Percentiles rank a stretch among this genome's conserved stretches.
These are phyloP conservation scores for Sporisorium exsertum DNA, from an alignment of 1,284 basidiomycete species.

Conservation along the genomic window DNA sequence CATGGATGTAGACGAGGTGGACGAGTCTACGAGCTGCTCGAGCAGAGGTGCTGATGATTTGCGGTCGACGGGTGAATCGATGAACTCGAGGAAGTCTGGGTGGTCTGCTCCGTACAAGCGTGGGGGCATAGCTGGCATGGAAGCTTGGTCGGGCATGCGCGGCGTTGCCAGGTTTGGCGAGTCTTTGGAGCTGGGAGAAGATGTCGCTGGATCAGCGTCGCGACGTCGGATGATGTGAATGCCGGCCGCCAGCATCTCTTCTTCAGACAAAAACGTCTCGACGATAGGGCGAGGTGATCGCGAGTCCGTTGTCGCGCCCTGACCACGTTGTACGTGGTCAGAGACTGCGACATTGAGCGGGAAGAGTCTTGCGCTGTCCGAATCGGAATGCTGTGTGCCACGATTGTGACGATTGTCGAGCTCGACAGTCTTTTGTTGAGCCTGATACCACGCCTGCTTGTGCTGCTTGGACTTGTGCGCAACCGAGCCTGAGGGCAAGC, in stretches of 20 bases:
- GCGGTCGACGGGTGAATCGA: conserved; percentile 33
- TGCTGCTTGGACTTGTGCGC: conserved; percentile 29
- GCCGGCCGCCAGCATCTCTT: conserved; percentile 49
- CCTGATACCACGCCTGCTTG: conserved; percentile 55
- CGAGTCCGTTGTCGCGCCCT: conserved; percentile 4
- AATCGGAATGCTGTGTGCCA: conserved; percentile 1
- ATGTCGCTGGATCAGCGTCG: conserved; percentile 8
- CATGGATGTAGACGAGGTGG: conserved; percentile 11
- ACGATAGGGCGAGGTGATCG: conserved; percentile 19
- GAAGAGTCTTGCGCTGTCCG: conserved; percentile 23
- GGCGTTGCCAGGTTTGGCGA: conserved; percentile 6
- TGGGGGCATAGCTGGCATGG: conserved; percentile 21
- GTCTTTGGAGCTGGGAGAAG: conserved; percentile 15
- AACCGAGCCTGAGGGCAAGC: not conserved
- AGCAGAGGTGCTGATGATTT: conserved; percentile 27
- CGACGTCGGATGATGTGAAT: conserved; percentile 48
- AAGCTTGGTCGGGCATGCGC: conserved; percentile 1
- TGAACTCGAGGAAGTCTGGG: conserved; percentile 48
- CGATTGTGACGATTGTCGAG: conserved; percentile 34
- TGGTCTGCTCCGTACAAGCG: conserved; percentile 40
- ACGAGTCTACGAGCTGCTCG: conserved; percentile 20
- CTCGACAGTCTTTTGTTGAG: conserved; percentile 49
- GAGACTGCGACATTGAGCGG: conserved; percentile 29
- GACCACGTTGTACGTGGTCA: conserved; percentile 1
- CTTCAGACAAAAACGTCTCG: conserved; percentile 38